These are phyloP conservation scores for Iberis pinnata DNA, from an alignment of 345 rosid species.

Conservation along the genomic window DNA sequence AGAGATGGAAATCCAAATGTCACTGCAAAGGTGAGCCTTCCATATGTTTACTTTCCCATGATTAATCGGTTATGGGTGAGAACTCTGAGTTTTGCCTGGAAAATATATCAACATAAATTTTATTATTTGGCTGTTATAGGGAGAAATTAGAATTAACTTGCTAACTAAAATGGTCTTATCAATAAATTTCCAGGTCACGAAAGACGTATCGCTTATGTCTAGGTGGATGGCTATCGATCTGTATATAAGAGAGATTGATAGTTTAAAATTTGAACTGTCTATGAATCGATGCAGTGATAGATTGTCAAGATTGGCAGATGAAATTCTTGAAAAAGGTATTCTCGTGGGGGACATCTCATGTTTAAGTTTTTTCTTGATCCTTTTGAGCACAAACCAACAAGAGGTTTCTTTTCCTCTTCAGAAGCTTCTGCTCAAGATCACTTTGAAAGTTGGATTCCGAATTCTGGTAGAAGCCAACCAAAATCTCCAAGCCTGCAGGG, in stretches of 20 bases:
- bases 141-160: too few relatives aligned
- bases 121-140: too few relatives aligned
- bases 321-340: slow-evolving; percentile 74
- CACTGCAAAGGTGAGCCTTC: slow-evolving; percentile 89
- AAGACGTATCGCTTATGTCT: slow-evolving; percentile 85
- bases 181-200: slow-evolving; percentile 81
- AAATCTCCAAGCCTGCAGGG: slow-evolving; percentile 45
- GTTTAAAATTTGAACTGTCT: slow-evolving; percentile 88
- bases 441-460: too few relatives aligned
- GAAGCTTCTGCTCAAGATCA: too few relatives aligned
- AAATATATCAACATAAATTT: too few relatives aligned
- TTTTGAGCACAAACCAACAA: too few relatives aligned
- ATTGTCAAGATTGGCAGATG: slow-evolving; percentile 62
- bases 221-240: slow-evolving; percentile 98
- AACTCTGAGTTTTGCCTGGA: too few relatives aligned
- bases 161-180: too few relatives aligned
- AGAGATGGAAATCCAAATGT: slow-evolving; percentile 97
- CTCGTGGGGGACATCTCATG: too few relatives aligned
- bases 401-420: slow-evolving; percentile 24
- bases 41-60: slow-evolving; percentile 20
- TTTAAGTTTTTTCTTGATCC: not conserved
- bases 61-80: too few relatives aligned
- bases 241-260: slow-evolving; percentile 79
- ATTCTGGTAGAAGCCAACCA: slow-evolving; percentile 39
- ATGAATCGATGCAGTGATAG: slow-evolving; percentile 64